Conservation (phyloP, 2,329 filamentous ascomycete species). For the Didymella glomerata region DNA sequence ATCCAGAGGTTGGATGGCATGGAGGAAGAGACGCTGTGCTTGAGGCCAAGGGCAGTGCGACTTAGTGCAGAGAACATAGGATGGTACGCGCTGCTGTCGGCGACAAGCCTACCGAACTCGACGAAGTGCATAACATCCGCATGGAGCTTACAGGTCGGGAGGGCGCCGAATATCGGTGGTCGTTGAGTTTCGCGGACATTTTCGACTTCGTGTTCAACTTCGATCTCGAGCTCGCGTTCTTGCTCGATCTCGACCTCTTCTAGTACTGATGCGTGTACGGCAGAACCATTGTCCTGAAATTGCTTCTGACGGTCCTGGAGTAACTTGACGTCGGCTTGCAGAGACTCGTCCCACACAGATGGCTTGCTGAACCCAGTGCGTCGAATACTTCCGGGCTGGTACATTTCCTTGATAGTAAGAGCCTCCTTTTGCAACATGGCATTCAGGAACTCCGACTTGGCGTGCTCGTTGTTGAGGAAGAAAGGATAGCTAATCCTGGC, state of each 20-base stretch:
- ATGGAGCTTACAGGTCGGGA: slow-evolving; percentile 59
- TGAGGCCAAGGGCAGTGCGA: slow-evolving; percentile 51
- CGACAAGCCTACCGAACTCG: slow-evolving; percentile 55
- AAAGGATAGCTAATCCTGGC: slow-evolving; percentile 56
- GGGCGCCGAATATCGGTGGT: slow-evolving; percentile 52
- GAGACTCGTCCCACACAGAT: slow-evolving; percentile 27
- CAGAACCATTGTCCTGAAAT: slow-evolving; percentile 57
- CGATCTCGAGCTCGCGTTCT: slow-evolving; percentile 62
- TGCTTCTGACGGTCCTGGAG: slow-evolving; percentile 48
- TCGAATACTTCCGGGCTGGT: slow-evolving; percentile 52
- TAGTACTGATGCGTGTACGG: slow-evolving; percentile 60
- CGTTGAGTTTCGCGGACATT: slow-evolving; percentile 64
- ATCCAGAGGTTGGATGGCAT: slow-evolving; percentile 47
- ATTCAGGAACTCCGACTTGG: slow-evolving; percentile 55
- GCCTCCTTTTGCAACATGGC: slow-evolving; percentile 62
- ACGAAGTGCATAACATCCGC: slow-evolving; percentile 58
- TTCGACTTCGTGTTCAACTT: slow-evolving; percentile 57
- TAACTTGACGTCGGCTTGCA: slow-evolving; percentile 46
- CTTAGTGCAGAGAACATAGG: slow-evolving; percentile 56
- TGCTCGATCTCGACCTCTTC: slow-evolving; percentile 60
- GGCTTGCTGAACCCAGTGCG: slow-evolving; percentile 16
- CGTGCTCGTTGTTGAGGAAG: slow-evolving; percentile 48
- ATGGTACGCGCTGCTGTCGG: slow-evolving; percentile 50
- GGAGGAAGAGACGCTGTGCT: slow-evolving; percentile 38
- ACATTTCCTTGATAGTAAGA: slow-evolving; percentile 66